A percentile compares a stretch with the other conserved stretches of the same genome.
phyloP scores from a whole-genome alignment of 192 early-diverging fungal genomes.

The Coemansia biformis region DNA sequence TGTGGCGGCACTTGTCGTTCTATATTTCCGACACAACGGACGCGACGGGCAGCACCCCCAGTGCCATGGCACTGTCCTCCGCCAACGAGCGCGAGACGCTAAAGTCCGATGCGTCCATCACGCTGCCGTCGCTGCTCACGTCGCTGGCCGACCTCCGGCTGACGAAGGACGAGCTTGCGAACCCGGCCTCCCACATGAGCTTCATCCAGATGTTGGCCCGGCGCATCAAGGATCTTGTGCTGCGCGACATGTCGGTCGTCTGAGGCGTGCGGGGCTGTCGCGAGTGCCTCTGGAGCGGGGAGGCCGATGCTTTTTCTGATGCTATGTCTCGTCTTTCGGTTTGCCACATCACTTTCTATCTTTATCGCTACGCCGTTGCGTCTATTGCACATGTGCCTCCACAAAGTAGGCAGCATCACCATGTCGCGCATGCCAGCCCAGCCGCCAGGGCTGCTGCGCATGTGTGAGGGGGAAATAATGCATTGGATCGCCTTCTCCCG shows the following conservation, averaged over 20 bases:
- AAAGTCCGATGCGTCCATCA: constrained; percentile 32
- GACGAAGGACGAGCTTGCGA: constrained; percentile 21
- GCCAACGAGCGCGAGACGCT: constrained; percentile 33
- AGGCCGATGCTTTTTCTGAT: no score
- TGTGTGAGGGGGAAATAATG: no score
- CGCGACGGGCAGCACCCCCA: not conserved
- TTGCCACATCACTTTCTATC: no score
- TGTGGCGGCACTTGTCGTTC: constrained; percentile 71
- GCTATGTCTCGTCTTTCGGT: no score
- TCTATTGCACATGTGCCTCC: no score
- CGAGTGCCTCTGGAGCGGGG: no score
- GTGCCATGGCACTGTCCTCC: constrained; percentile 12
- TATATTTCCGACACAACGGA: constrained; percentile 27
- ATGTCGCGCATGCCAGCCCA: no score
- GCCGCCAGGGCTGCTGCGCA: no score
- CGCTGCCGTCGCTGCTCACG: constrained; percentile 33
- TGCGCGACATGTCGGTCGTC: constrained; percentile 27
- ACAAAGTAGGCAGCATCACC: no score
- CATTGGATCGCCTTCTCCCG: no score
- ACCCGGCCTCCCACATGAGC: constrained; percentile 29
- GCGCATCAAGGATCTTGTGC: constrained; percentile 40
- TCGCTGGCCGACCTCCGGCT: constrained; percentile 37
- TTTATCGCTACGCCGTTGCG: no score
- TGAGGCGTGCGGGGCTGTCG: no score
- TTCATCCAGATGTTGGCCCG: constrained; percentile 49